Conservation (phyloP, 1,139 yeast species). For the Diutina neorugosa region DNA sequence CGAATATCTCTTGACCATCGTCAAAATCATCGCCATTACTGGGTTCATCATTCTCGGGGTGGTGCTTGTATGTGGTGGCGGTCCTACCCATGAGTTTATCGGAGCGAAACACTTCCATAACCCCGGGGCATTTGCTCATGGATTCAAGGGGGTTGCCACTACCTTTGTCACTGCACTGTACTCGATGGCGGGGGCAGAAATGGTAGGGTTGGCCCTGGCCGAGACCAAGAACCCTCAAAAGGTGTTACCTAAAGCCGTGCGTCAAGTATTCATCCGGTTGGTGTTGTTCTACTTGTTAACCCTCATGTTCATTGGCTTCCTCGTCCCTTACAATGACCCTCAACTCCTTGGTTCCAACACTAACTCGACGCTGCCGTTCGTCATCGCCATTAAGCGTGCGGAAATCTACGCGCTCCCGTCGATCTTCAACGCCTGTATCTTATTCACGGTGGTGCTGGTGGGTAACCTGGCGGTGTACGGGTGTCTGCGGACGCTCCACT, state of each 20-base stretch:
- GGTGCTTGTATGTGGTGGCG: conserved; percentile 19
- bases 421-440: conserved; percentile 1
- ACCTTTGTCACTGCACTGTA: background rate
- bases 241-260: conserved; percentile 15
- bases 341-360: background rate
- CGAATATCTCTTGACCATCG: conserved; percentile 29
- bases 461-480: conserved; percentile 2
- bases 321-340: conserved; percentile 11
- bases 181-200: conserved; percentile 3
- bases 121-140: conserved; percentile 20
- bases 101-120: conserved; percentile 23
- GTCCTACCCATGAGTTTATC: conserved; percentile 15
- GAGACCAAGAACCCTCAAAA: conserved; percentile 47
- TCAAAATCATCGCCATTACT: conserved; percentile 18
- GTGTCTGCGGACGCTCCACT: background rate
- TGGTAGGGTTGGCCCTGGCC: conserved; percentile 2
- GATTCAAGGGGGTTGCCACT: conserved; percentile 1
- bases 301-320: conserved; percentile 9
- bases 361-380: conserved; percentile 1
- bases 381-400: background rate
- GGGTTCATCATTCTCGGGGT: conserved; percentile 21
- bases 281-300: conserved; percentile 12
- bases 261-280: conserved; percentile 15
- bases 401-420: background rate
- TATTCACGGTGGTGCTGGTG: conserved; percentile 2